Base-by-base conservation (phyloP, 768 basidiomycete species). In the Lactifluus piperatus region DNA sequence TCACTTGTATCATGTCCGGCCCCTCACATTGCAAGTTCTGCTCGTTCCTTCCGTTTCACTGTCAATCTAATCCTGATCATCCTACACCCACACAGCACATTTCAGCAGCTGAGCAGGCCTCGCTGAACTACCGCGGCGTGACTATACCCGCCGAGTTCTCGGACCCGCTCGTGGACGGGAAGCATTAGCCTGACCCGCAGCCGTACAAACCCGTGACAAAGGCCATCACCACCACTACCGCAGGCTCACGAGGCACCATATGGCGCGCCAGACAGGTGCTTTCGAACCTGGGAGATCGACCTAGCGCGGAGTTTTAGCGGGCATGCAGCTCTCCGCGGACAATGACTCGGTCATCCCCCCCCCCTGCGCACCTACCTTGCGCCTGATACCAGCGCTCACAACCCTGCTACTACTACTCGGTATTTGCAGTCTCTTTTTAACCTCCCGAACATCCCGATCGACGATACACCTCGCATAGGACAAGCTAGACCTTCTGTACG, bases 41-140 rank as follows among this genome's bases (percentile, higher is more conserved):
- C 34, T 32, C 43, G 0, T 24, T 39, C 16, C 1, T 36, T 10
- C 4, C 20, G 11, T 0, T 7, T 16, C 14, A 3, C 14, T 10
- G 0, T 10, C 26, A 0, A 5, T 47, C n/a, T n/a, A n/a, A n/a
- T n/a, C n/a, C 54, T 51, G 18, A 60, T 18, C 5, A 6, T 26
- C 13, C 7, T 26, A 30, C 24, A 22, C 16, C 34, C 6, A 3
- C 26, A 41, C 29, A 61, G 60, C 50, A 61, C 29, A 61, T 47
- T 14, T 4, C 54, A 6, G 44, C 60, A 56, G 58, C 54, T 22
- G 60, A 61, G 60, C 60, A 56, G 60, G 60, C 45, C 60, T 61
- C 60, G 50, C 60, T 46, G 16, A 50, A 37, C 36, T 36, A 45
- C n/a, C n/a, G n/a, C n/a, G n/a, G n/a, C 8, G n/a, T 47, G 18